A percentile compares a stretch with the other conserved stretches of the same genome.
These are phyloP conservation scores for Neofusicoccum sp. DNA, from an alignment of 2,329 filamentous ascomycete genomes.

Conservation along the genomic window DNA sequence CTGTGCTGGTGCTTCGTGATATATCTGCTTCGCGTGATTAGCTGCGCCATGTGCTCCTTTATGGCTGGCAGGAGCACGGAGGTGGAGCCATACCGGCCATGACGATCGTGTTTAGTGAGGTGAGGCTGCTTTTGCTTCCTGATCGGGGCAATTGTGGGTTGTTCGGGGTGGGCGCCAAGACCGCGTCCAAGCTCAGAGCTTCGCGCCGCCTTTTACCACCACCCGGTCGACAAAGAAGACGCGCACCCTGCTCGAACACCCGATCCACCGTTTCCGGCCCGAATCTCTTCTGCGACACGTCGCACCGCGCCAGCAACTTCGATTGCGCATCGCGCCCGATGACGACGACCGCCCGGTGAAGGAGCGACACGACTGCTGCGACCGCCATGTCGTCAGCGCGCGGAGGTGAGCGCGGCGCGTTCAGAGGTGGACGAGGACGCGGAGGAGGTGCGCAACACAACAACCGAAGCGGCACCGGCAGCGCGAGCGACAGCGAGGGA, in stretches of 20 bases:
- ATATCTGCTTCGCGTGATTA: no score
- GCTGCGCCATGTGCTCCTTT: no score
- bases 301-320: not conserved
- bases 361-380: slow-evolving; percentile 3
- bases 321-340: not conserved
- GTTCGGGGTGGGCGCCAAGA: not conserved
- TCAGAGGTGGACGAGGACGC: not conserved
- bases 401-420: slow-evolving; percentile 15
- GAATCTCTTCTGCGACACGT: not conserved
- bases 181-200: slow-evolving; percentile 12
- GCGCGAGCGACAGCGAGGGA: slow-evolving; percentile 14
- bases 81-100: no score
- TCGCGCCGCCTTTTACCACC: slow-evolving; percentile 11
- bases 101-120: no score
- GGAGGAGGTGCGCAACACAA: not conserved
- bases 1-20: no score
- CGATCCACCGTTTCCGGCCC: not conserved
- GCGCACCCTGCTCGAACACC: not conserved
- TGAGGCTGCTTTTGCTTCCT: not conserved
- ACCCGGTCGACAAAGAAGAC: slow-evolving; percentile 11
- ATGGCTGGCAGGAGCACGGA: no score
- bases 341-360: not conserved
- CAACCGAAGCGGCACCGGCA: not conserved
- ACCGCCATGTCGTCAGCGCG: slow-evolving; percentile 20
- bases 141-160: not conserved